Evolutionary conservation across 2,329 filamentous ascomycete species (phyloP).

Genomic region (Teratosphaeria epicoccoides): DNA sequence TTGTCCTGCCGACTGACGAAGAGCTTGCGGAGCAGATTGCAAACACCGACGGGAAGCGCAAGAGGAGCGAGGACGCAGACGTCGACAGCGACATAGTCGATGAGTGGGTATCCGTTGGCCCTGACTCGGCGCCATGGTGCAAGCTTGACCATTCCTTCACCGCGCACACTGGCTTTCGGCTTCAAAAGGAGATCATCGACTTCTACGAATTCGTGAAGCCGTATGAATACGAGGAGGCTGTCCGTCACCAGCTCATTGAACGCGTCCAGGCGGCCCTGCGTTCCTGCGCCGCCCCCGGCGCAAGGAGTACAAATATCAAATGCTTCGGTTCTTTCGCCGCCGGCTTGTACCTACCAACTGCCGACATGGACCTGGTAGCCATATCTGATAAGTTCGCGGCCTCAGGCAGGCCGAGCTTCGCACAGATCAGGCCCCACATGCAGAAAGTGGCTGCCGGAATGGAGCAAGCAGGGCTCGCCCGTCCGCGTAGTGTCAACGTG

Average conservation of each 20-base stretch:
- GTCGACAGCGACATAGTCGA: slow-evolving; percentile 29
- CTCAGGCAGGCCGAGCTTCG: slow-evolving; percentile 41
- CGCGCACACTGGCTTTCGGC: slow-evolving; percentile 18
- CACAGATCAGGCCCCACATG: slow-evolving; percentile 28
- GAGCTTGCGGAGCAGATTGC: slow-evolving; percentile 11
- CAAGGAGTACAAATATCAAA: slow-evolving; percentile 48
- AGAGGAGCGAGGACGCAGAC: slow-evolving; percentile 36
- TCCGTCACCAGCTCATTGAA: slow-evolving; percentile 62
- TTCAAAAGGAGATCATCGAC: slow-evolving; percentile 83
- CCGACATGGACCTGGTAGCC: slow-evolving; percentile 89
- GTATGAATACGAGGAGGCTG: slow-evolving; percentile 60
- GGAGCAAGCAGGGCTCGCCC: slow-evolving; percentile 45
- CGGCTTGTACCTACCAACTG: slow-evolving; percentile 59
- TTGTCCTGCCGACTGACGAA: slow-evolving; percentile 15
- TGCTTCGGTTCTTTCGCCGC: slow-evolving; percentile 95
- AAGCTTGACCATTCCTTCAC: slow-evolving; percentile 29
- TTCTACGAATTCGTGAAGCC: slow-evolving; percentile 82
- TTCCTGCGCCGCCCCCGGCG: slow-evolving; percentile 31
- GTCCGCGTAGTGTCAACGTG: slow-evolving; percentile 50
- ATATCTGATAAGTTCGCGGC: slow-evolving; percentile 51
- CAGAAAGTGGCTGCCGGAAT: slow-evolving; percentile 55
- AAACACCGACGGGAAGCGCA: slow-evolving; percentile 53
- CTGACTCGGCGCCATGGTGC: slow-evolving; percentile 53
- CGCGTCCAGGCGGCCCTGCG: slow-evolving; percentile 47
- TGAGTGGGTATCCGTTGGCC: slow-evolving; percentile 33